Evolutionary conservation across 768 basidiomycete species (phyloP).

Genomic region (Boletellus ananiceps): DNA sequence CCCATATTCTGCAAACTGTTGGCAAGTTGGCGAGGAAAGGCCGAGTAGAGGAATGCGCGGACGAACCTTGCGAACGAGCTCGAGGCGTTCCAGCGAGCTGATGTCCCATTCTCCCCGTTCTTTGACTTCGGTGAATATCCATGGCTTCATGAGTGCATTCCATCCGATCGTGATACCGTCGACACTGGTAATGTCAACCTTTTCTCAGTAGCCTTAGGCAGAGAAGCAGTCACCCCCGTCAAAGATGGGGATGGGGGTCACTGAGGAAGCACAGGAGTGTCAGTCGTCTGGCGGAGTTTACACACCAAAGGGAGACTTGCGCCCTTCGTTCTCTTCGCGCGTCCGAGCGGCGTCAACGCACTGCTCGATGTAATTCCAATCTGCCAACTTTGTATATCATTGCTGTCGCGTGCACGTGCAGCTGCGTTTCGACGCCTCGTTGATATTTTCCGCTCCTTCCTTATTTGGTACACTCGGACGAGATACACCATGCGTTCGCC

Average conservation of each 20-base stretch:
- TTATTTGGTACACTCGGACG: too few species aligned
- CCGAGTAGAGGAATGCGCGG: neutral
- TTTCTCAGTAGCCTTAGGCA: slow-evolving; percentile 73
- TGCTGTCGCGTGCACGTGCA: slow-evolving; percentile 97
- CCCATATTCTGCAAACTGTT: slow-evolving; percentile 82
- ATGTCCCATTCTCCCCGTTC: slow-evolving; percentile 94
- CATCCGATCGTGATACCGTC: slow-evolving; percentile 95
- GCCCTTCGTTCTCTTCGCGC: slow-evolving; percentile 62
- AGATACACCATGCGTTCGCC: too few species aligned
- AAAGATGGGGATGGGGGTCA: slow-evolving; percentile 87
- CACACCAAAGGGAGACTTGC: slow-evolving; percentile 40
- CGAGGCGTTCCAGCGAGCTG: slow-evolving; percentile 76
- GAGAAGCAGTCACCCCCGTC: slow-evolving; percentile 97
- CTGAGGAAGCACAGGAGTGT: slow-evolving; percentile 31
- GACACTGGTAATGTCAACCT: slow-evolving; percentile 74
- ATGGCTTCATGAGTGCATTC: slow-evolving; percentile 93
- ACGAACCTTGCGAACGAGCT: slow-evolving; percentile 67
- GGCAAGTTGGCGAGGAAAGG: neutral
- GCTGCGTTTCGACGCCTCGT: slow-evolving; percentile 38
- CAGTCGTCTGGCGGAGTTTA: neutral
- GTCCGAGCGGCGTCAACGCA: slow-evolving; percentile 80
- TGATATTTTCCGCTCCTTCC: too few species aligned
- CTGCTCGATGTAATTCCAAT: slow-evolving; percentile 90
- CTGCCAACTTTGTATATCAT: slow-evolving; percentile 86
- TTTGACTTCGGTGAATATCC: slow-evolving; percentile 94